A percentile compares a stretch with the other conserved stretches of the same genome.
These are phyloP conservation scores for Alternaria dauci DNA, from an alignment of 2,329 filamentous ascomycete species.

Conservation along the genomic window DNA sequence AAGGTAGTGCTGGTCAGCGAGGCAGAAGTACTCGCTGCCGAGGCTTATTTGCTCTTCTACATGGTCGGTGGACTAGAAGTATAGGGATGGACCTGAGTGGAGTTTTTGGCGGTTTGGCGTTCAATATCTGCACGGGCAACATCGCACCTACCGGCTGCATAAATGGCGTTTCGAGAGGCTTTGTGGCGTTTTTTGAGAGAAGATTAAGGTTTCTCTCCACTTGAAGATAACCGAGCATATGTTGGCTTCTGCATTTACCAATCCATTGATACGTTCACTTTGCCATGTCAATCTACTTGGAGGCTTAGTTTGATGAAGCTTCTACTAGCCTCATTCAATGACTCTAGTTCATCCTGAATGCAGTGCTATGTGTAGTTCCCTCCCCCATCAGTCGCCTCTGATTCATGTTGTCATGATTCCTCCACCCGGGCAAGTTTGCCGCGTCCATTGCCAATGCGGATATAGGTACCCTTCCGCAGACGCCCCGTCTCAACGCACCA, in stretches of 20 bases:
- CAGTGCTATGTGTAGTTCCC: not conserved
- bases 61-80: constrained; percentile 47
- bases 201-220: not conserved
- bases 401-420: not conserved
- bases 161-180: not conserved
- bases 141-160: not conserved
- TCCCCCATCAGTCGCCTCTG: not conserved
- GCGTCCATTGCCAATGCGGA: not conserved
- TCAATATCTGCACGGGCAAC: not conserved
- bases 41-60: constrained; percentile 93
- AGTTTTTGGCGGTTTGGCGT: not conserved
- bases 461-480: not conserved
- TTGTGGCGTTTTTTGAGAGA: not conserved
- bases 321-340: not conserved
- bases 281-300: not conserved
- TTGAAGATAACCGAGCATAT: not conserved
- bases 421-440: constrained; percentile 1
- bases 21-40: constrained; percentile 82
- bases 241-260: not conserved
- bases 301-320: not conserved
- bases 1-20: constrained; percentile 85
- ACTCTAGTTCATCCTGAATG: not conserved
- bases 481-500: not conserved
- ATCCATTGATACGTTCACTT: not conserved
- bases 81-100: constrained; percentile 11